Evolutionary conservation across 306 rosid genomes (phyloP), one percentile per base, ranked within the genome.

Genomic region (Fragaria iinumae): DNA sequence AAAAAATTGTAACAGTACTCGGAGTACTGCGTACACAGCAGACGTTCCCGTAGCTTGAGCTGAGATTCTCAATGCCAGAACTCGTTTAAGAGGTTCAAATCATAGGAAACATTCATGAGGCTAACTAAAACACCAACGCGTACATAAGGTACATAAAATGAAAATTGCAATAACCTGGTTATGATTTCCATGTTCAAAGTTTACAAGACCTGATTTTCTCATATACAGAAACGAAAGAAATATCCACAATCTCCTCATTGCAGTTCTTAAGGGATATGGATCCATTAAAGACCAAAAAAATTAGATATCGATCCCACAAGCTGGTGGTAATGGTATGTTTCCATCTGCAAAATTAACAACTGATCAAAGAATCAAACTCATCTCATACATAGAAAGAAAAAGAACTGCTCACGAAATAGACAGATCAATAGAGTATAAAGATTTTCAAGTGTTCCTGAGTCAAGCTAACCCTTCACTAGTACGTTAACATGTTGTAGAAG

Each of bases 271-370:
- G 43, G 41, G 41, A 38, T 38, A 0, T 5, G 0, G 41, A 38
- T 38, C 41, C 7, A 38, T 38, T 38, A 32, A 38, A 5, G 41
- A 38, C 41, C 41, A 38, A 5, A 38, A 6, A 38, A 38, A 38
- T 32, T 32, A n/a, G 41, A 8, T 56, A 20, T n/a, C 29, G 29
- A 56, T n/a, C 6, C 29, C 9, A 21, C 29, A n/a, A 56, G 36
- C 65, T 25, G 65, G 36, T 59, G 1, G 17, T 41, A 10, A 11
- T 23, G 36, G 16, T 59, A 9, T 57, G 65, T 25, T 59, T 25
- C 65, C 65, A 59, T 59, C 65, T 59, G 65, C 65, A 59, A 59
- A 11, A 59, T 25, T 25, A 59, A 32, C 65, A 59, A 59, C 36
- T 59, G 36, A 29, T 29, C 41, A 21, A 59, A 11, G 17, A 23